Evolutionary conservation across 257 asterid genomes (phyloP).

Genomic region (Gentiana dahurica): DNA sequence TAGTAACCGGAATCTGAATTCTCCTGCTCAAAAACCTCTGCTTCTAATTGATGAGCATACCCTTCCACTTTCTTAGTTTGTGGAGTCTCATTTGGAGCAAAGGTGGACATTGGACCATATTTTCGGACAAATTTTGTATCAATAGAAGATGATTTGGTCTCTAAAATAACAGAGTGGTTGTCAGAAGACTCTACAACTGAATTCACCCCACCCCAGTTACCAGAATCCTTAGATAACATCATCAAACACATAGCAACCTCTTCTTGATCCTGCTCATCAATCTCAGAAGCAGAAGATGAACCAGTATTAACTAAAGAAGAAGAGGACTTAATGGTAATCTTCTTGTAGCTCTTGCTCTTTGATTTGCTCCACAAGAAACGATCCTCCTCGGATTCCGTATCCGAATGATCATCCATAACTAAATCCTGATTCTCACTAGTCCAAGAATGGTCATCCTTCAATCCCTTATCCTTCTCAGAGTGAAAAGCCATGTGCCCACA

Average conservation of each 20-base stretch:
- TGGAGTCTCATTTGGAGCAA: conserved; percentile 18
- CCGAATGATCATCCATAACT: conserved; percentile 50
- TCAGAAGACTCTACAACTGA: conserved; percentile 84
- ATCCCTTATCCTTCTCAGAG: conserved; percentile 56
- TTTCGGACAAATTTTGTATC: conserved; percentile 33
- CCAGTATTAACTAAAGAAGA: conserved; percentile 32
- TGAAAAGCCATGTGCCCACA: conserved; percentile 99
- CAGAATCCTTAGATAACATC: conserved; percentile 74
- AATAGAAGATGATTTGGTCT: conserved; percentile 66
- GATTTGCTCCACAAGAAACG: conserved; percentile 31
- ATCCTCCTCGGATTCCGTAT: conserved; percentile 58
- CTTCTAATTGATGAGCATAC: conserved; percentile 19
- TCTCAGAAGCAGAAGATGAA: conserved; percentile 62
- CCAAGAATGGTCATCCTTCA: conserved; percentile 78
- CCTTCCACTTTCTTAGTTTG: conserved; percentile 18
- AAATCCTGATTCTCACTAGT: conserved; percentile 54
- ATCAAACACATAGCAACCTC: conserved; percentile 76
- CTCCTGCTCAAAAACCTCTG: conserved; percentile 28
- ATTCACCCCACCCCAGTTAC: conserved; percentile 41
- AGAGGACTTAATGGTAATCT: conserved; percentile 28
- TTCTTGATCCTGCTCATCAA: conserved; percentile 69
- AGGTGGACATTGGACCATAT: conserved; percentile 11
- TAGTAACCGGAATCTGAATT: conserved; percentile 85
- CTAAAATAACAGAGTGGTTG: conserved; percentile 66
- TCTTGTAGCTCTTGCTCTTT: conserved; percentile 42